phyloP scores from a whole-genome alignment of 306 rosid species.

The Cucumis melo region DNA sequence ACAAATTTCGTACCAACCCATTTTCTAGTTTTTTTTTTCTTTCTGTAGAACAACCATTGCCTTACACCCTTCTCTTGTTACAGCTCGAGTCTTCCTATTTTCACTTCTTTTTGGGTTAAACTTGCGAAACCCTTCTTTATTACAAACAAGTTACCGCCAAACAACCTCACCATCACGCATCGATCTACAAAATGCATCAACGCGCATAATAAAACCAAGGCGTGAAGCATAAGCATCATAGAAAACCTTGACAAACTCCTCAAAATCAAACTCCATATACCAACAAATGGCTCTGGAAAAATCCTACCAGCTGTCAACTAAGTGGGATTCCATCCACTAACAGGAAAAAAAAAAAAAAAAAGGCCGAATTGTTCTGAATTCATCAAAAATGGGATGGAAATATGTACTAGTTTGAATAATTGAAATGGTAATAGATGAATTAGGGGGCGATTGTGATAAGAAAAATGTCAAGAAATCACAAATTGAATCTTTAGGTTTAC shows the following conservation, averaged over 20 bases:
- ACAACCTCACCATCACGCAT: slow-evolving; percentile 37
- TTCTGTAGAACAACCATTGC: slow-evolving; percentile 39
- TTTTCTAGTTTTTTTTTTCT: slow-evolving; percentile 32
- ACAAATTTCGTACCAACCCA: slow-evolving; percentile 26
- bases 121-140: slow-evolving; percentile 41
- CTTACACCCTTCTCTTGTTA: slow-evolving; percentile 42
- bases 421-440: background rate
- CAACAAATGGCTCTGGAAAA: slow-evolving; percentile 24
- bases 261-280: slow-evolving; percentile 33
- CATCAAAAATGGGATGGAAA: background rate
- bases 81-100: slow-evolving; percentile 32
- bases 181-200: slow-evolving; percentile 37
- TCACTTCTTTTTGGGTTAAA: slow-evolving; percentile 30
- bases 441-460: background rate
- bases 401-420: background rate
- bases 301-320: slow-evolving; percentile 16
- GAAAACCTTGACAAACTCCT: slow-evolving; percentile 19
- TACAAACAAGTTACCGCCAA: slow-evolving; percentile 43
- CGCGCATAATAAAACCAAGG: slow-evolving; percentile 36
- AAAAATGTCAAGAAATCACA: background rate
- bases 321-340: slow-evolving; percentile 33
- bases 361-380: background rate
- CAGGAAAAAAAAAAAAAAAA: too few relatives aligned
- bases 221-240: slow-evolving; percentile 33
- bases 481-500: too few relatives aligned